Conservation (phyloP, 345 rosid genomes). For the Adansonia digitata region DNA sequence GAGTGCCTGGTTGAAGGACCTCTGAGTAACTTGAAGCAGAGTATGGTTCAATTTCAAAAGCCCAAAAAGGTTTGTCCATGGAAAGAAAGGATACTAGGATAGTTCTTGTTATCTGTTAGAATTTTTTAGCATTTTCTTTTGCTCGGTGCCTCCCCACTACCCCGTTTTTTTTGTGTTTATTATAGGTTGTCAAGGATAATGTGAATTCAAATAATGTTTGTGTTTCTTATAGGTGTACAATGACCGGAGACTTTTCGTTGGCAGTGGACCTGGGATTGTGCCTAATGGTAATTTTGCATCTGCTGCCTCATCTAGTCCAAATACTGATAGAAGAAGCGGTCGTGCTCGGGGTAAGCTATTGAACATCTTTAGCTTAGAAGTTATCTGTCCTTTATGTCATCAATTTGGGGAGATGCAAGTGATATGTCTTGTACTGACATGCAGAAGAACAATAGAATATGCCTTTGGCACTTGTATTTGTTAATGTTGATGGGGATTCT, state of each 20-base stretch:
- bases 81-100: background rate
- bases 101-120: slow-evolving; percentile 1
- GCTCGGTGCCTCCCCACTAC: background rate
- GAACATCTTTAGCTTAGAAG: background rate
- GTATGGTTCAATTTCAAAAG: slow-evolving; percentile 98
- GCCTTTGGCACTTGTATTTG: background rate
- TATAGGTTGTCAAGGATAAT: background rate
- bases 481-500: background rate
- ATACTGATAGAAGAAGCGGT: slow-evolving; percentile 78
- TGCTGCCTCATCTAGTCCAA: slow-evolving; percentile 46
- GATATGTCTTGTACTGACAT: background rate
- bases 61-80: slow-evolving; percentile 74
- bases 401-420: background rate
- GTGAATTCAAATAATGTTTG: slow-evolving; percentile 13
- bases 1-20: slow-evolving; percentile 99
- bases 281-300: slow-evolving; percentile 68
- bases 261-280: slow-evolving; percentile 77
- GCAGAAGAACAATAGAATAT: background rate
- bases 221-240: slow-evolving; percentile 64
- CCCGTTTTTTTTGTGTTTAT: background rate
- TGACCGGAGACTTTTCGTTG: slow-evolving; percentile 79
- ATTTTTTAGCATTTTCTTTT: background rate
- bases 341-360: slow-evolving; percentile 66
- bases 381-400: background rate
- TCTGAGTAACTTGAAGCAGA: slow-evolving; percentile 94